Base-by-base conservation (phyloP, 495 filamentous ascomycete species). In the Talaromyces liani region DNA sequence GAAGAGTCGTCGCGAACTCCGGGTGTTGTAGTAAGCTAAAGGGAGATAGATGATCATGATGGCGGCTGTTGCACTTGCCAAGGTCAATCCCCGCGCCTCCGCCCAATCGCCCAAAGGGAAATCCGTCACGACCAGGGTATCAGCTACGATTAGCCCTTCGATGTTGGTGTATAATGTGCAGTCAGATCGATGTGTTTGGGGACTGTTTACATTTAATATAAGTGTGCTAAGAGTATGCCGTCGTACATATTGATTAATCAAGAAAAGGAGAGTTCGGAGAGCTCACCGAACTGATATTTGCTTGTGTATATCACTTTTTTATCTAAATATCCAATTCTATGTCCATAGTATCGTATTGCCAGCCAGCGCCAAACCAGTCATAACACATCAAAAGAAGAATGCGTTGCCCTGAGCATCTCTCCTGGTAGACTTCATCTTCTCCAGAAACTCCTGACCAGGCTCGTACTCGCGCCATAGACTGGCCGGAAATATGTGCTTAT, bases 401-500 rank as follows among this genome's bases (percentile, higher is more conserved):
- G 90, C 83, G 75, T 98, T 98, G 12, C 94, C 93, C 24, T 88
- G 87, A 3, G 84, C 80, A 80, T 98, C 94, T 63, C 91, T 85
- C 70, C 89, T 81, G 20, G 72, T 78, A 14, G 76, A 74, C 27
- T 69, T 73, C 60, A 93, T 87, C 72, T 90, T 89, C 64, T 84
- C 85, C 64, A 87, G 81, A 71, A 97, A 96, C 65, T 97, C 89
- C 75, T 87, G 88, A 29, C 87, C 88, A 1, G 92, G 90, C 64
- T 97, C 93, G 74, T 96, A 98, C 64, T 96, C 90, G 64, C 92
- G 91, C 94, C 94, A 98, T 16, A 94, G 81, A 71, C 90, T 97
- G 6, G 93, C 94, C 0, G 94, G 94, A 73, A 92, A 98, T 56
- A 98, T 97, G 67, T 98, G 94, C 72, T 98, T 98, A 72, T 98